These are phyloP conservation scores for Diaporthe ilicicola DNA, from an alignment of 2,329 filamentous ascomycete species.

Conservation along the genomic window DNA sequence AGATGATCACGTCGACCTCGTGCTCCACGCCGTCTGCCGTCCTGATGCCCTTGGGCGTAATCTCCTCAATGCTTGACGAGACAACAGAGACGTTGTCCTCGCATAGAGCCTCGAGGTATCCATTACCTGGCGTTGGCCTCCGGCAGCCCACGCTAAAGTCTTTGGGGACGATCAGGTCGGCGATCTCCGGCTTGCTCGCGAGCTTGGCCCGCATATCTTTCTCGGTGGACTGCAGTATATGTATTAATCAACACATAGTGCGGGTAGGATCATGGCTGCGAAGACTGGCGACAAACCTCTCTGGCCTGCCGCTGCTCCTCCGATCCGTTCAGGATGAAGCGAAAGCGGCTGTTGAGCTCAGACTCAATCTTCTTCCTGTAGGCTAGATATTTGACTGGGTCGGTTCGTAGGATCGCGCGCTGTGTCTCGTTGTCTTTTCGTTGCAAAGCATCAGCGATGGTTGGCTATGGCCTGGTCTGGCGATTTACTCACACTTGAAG, in stretches of 20 bases:
- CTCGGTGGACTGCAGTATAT: conserved; percentile 32
- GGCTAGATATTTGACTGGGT: conserved; percentile 14
- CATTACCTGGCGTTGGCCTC: conserved; percentile 51
- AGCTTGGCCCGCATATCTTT: conserved; percentile 53
- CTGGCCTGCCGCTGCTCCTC: conserved; percentile 27
- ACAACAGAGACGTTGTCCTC: conserved; percentile 50
- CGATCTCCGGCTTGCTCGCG: conserved; percentile 50
- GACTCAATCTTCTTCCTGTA: conserved; percentile 28
- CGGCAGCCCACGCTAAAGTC: conserved; percentile 53
- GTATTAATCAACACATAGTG: neutral
- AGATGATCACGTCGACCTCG: conserved; percentile 44
- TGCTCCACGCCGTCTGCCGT: conserved; percentile 39
- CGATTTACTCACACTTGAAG: conserved; percentile 24
- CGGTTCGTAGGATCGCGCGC: neutral
- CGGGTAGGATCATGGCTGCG: too few species aligned
- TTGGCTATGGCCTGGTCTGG: neutral
- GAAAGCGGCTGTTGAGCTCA: conserved; percentile 25
- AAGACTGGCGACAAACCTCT: neutral
- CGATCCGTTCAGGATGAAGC: conserved; percentile 27
- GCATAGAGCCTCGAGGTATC: conserved; percentile 52
- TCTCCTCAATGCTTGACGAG: conserved; percentile 36
- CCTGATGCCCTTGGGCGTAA: conserved; percentile 43
- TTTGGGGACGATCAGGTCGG: conserved; percentile 51
- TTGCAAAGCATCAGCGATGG: neutral
- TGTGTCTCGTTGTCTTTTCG: conserved; percentile 16